Evolutionary conservation across 176 grass and related monocot genomes (phyloP).

Genomic region (Melocanna baccifera): DNA sequence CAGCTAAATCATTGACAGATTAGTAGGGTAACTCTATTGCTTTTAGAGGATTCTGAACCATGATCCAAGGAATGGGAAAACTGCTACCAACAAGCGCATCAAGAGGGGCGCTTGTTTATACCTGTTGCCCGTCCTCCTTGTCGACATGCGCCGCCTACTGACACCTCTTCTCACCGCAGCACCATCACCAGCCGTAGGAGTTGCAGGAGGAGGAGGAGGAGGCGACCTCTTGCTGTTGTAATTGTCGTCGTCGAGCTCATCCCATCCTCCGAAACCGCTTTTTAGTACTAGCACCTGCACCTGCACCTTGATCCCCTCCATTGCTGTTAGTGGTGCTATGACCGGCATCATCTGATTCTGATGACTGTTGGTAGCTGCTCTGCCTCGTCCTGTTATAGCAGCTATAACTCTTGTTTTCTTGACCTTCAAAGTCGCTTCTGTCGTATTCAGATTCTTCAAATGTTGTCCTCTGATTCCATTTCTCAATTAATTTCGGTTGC

Average conservation of each 20-base stretch:
- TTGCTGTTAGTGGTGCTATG: neutral
- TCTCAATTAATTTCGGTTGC: neutral
- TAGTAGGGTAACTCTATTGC: neutral
- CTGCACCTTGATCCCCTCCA: neutral
- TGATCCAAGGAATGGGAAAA: slow-evolving; percentile 87
- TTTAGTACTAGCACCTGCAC: neutral
- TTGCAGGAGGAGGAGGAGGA: neutral
- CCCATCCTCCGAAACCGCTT: slow-evolving; percentile 74
- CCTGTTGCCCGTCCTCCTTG: slow-evolving; percentile 36
- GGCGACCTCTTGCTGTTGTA: neutral
- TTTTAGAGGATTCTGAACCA: slow-evolving; percentile 74
- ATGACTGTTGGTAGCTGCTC: too few species aligned
- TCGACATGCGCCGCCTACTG: slow-evolving; percentile 29
- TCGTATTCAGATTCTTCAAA: slow-evolving; percentile 28
- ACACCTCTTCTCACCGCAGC: neutral
- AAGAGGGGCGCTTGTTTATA: slow-evolving; percentile 64
- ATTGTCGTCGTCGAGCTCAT: slow-evolving; percentile 31
- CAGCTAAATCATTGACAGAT: neutral
- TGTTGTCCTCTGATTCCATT: neutral
- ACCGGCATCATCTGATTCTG: slow-evolving; percentile 19
- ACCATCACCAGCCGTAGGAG: neutral
- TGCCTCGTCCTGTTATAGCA: too few species aligned
- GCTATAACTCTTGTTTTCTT: neutral
- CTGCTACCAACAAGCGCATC: slow-evolving; percentile 66
- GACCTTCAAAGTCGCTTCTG: neutral